Conservation (phyloP, 129 eudicot genomes). For the Flaveria ramosissima region DNA sequence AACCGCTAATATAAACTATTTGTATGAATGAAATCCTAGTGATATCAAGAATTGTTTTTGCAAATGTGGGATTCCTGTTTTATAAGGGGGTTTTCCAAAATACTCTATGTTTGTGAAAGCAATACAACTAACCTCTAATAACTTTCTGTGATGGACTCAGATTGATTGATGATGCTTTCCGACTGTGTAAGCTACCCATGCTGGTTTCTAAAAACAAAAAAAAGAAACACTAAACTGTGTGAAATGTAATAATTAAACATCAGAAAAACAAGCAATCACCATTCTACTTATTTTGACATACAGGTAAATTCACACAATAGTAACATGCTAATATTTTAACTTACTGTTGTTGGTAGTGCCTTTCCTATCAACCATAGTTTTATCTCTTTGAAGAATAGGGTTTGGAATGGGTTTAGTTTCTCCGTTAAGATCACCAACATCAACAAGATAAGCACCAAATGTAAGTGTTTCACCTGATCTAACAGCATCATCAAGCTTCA, state of each 20-base stretch:
- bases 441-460: slow-evolving; percentile 71
- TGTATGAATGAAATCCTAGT: slow-evolving; percentile 2
- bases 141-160: slow-evolving; percentile 85
- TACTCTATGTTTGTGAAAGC: not conserved
- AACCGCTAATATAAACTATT: not conserved
- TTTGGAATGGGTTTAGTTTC: slow-evolving; percentile 32
- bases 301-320: not conserved
- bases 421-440: slow-evolving; percentile 65
- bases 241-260: not conserved
- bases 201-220: slow-evolving; percentile 24
- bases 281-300: not conserved
- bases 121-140: slow-evolving; percentile 65
- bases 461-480: slow-evolving; percentile 68
- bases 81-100: not conserved
- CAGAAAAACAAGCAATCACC: slow-evolving; percentile 32
- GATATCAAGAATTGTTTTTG: slow-evolving; percentile 6
- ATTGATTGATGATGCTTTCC: slow-evolving; percentile 38
- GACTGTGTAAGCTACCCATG: slow-evolving; percentile 39
- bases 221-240: slow-evolving; percentile 9
- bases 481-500: slow-evolving; percentile 66
- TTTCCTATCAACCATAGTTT: slow-evolving; percentile 28
- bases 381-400: slow-evolving; percentile 37
- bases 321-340: slow-evolving; percentile 4
- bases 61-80: not conserved
- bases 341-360: slow-evolving; percentile 31